These are phyloP conservation scores for Lactarius evosmus DNA, from an alignment of 768 basidiomycete species.

Conservation along the genomic window DNA sequence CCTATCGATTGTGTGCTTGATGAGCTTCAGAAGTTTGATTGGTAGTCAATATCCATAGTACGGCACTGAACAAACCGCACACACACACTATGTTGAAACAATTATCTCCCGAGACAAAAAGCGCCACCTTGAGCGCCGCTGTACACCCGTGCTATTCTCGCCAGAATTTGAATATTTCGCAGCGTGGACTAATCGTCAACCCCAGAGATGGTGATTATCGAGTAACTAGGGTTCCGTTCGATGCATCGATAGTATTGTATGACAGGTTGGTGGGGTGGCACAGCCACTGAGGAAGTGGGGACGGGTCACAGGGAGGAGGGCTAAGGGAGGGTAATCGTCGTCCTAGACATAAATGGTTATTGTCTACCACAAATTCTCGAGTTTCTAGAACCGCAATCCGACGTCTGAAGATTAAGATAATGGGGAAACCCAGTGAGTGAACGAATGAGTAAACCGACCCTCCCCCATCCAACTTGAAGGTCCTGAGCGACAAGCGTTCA, in stretches of 20 bases:
- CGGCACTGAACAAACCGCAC: not conserved
- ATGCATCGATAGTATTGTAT: constrained; percentile 2
- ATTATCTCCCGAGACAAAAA: not conserved
- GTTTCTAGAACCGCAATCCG: not conserved
- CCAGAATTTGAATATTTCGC: not conserved
- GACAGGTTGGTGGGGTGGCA: not conserved
- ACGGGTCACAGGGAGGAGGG: not conserved
- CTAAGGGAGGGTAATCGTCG: not conserved
- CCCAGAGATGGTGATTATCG: not conserved
- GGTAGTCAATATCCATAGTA: not conserved
- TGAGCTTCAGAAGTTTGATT: not conserved
- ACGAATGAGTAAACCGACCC: not conserved
- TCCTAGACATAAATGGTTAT: not conserved
- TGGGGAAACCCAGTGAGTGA: not conserved
- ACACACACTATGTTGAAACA: not conserved
- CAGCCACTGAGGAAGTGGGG: not conserved
- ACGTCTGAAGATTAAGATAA: not conserved
- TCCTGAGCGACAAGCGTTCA: not conserved
- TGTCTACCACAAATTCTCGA: not conserved
- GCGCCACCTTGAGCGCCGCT: not conserved
- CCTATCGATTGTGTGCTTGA: constrained; percentile 4
- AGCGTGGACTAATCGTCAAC: not conserved
- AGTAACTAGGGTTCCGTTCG: not conserved
- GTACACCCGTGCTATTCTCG: not conserved
- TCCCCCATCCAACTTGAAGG: not conserved